Base-by-base conservation (phyloP, 345 rosid genomes). In the Hibiscus trionum region DNA sequence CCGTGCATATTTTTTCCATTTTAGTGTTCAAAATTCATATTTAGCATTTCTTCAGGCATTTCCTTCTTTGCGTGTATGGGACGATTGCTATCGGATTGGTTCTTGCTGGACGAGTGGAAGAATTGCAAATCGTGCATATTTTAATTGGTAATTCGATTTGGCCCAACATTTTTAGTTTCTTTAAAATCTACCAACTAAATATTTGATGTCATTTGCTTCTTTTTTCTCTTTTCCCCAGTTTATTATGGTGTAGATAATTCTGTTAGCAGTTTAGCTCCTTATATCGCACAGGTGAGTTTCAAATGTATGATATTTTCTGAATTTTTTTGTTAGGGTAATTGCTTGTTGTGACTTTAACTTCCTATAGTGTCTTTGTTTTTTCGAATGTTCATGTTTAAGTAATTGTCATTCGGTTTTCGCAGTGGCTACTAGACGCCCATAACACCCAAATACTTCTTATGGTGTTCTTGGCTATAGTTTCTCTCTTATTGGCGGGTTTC, bases 341-440 rank as follows among this genome's bases (percentile, higher is more conserved):
- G 35, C 31, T 42, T 17, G 47, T 27, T 31, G 47, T 24, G 11
- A 71, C 24, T 12, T 35, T 56, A 39, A 16, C 24, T 61, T 31
- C 65, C 19, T 12, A 16, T 65, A 31, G 24, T 17, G 58, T 17
- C 17, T 53, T 19, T 24, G 19, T 21, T 6, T 9, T 3, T 35
- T 19, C 15, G 60, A 64, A n/a, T 10, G 17, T 11, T 11, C 5
- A 57, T 62, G 47, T 21, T 61, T 17, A 16, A 3, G 11, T 8
- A 53, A 47, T 73, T 4, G 0, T 53, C 6, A 60, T 76, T 60
- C 65, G 76, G 65, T 76, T 72, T 44, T 78, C 42, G 78, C 90
- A 92, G 99, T 95, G 99, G 99, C 77, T 95, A 71, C 69, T 90
- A 85, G 85, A 80, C 61, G 83, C 99, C 35, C 87, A 90, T 82